Base-by-base conservation (phyloP, 257 asterid species). In the Henckelia pumila region DNA sequence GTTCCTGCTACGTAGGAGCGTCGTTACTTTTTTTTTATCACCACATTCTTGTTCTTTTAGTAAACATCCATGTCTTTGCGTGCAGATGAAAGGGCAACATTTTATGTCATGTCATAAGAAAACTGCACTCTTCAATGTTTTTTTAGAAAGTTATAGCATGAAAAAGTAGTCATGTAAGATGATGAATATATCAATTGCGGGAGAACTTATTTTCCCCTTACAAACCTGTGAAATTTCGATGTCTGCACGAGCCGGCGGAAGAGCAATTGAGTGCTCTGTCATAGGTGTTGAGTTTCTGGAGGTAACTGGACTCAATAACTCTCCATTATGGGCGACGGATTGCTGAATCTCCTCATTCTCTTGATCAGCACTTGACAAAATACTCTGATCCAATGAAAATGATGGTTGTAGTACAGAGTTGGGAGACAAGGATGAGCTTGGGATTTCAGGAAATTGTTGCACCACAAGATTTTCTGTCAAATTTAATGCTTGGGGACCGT, bases 321-420 rank as follows among this genome's bases (percentile, higher is more conserved):
- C 75, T 33, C 14, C 26, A 7, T 9, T 50, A n/a, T 29, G 75
- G 30, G 70, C 17, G 19, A 37, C 37, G 13, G 68, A n/a, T 26
- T 66, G 83, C 23, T 65, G 82, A 60, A 50, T 66, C 59, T 83
- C 86, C 37, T 63, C 76, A 2, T n/a, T 14, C 5, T 78, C 80
- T 23, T 73, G 87, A 53, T 76, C 80, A 44, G 68, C 74, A 68
- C 76, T 72, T n/a, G 87, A 71, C 14, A 64, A n/a, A 32, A 77
- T 67, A 29, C 71, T 44, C 5, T 70, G 79, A 71, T 78, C 79
- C 58, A 76, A 37, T 14, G 86, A 87, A 10, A 82, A 71, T 21
- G 77, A 73, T 10, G 82, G 81, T 37, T 76, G 88, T 24, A 86
- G 71, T 50, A 83, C 87, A 3, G 95, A 85, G 56, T 74, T 81